A percentile compares a stretch with the other conserved stretches of the same genome.
These are phyloP conservation scores for Fraxinus ornus DNA, from an alignment of 305 asterid genomes.

Conservation along the genomic window DNA sequence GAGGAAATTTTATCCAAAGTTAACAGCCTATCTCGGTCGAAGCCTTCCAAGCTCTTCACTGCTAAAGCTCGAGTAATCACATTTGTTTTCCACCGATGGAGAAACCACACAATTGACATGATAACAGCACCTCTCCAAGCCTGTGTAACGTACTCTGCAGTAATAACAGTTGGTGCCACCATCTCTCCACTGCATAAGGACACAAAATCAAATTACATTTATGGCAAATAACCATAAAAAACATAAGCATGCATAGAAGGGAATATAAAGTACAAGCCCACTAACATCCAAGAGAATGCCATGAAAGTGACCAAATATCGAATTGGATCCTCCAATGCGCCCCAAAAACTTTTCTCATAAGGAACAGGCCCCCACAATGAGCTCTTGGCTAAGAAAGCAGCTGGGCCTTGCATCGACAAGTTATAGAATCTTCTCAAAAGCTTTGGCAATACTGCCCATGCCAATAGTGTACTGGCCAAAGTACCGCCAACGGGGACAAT, in stretches of 20 bases:
- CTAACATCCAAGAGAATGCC: conserved; percentile 83
- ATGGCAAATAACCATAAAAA: background rate
- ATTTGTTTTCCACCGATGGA: conserved; percentile 81
- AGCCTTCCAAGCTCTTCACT: conserved; percentile 42
- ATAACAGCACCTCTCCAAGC: conserved; percentile 81
- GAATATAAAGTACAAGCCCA: background rate
- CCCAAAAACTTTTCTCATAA: conserved; percentile 87
- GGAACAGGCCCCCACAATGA: conserved; percentile 73
- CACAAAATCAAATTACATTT: conserved; percentile 19
- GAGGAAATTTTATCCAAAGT: conserved; percentile 72
- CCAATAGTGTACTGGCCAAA: conserved; percentile 59
- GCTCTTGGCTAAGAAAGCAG: conserved; percentile 50
- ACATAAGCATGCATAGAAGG: background rate
- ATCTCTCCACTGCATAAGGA: conserved; percentile 55
- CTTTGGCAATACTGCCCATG: conserved; percentile 80
- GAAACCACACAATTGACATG: conserved; percentile 77
- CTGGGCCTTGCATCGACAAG: conserved; percentile 68
- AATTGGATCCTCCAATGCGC: conserved; percentile 82
- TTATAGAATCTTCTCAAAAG: conserved; percentile 66
- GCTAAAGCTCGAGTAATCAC: conserved; percentile 65
- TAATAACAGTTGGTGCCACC: conserved; percentile 73
- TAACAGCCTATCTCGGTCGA: conserved; percentile 56
- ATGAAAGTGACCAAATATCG: conserved; percentile 66
- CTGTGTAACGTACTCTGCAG: conserved; percentile 55
- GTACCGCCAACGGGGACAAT: conserved; percentile 81